Base-by-base conservation (phyloP, 495 filamentous ascomycete genomes). In the Delitschia confertaspora region DNA sequence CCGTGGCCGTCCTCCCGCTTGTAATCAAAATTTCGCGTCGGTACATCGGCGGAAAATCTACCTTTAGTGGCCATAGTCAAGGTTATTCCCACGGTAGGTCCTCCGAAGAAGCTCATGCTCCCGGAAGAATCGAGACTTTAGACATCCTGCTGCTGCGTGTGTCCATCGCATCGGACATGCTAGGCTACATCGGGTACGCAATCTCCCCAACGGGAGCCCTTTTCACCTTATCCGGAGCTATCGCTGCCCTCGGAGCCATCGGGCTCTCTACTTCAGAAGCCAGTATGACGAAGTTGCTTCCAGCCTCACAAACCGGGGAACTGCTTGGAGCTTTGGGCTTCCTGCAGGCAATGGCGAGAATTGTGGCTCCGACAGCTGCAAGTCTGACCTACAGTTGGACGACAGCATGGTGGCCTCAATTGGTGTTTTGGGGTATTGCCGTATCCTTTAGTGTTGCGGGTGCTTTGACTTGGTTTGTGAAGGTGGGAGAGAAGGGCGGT, bases 101-200 rank as follows among this genome's bases (percentile, higher is more conserved):
- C 26, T 13, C 14, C 25, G 26, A 40, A 29, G 20, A 27, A 14
- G 13, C 35, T 29, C n/a, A n/a, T 7, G n/a, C 7, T 29, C 7
- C 7, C n/a, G 26, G 7, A 29, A 6, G 40, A 16, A 14, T 25
- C 16, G 26, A 43, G 8, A 20, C 26, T n/a, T 26, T 45, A 14
- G 42, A 45, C 42, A 6, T 17, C 9, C 6, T 22, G 21, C 42
- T 45, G 19, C 11, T 45, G 14, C 21, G 19, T 21, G 13, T 25
- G 6, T 11, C 42, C 33, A 16, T 40, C 33, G 21, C 38, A 18
- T 11, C 30, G 6, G 42, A 45, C 13, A 6, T 23, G 33, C 9
- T 20, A 32, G 42, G 42, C 32, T 45, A 38, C 42, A 17, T 45
- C 32, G 42, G 17, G 11, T 40, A 41, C 34, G 42, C 42, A 21